These are phyloP conservation scores for Amauroascus verrucosus DNA, from an alignment of 2,329 filamentous ascomycete genomes.

Conservation along the genomic window DNA sequence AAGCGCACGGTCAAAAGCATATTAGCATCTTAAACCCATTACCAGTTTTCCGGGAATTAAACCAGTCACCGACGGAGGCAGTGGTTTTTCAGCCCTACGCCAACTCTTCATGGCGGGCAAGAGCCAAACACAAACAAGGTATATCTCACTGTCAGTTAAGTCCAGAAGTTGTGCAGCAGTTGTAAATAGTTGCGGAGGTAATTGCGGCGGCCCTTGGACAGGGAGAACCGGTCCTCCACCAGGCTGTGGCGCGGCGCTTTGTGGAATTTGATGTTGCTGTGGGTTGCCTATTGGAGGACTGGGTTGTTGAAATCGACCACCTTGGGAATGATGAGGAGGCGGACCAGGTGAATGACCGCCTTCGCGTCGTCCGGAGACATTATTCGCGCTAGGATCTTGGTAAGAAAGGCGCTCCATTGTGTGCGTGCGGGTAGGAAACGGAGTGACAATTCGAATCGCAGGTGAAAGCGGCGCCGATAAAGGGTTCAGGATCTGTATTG, in stretches of 20 bases:
- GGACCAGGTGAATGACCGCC: neutral
- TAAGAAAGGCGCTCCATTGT: slow-evolving; percentile 31
- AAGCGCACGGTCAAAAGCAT: slow-evolving; percentile 17
- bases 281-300: slow-evolving; percentile 19
- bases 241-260: slow-evolving; percentile 4
- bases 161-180: slow-evolving; percentile 92
- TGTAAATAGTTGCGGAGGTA: slow-evolving; percentile 87
- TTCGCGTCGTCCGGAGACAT: slow-evolving; percentile 6
- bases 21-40: neutral
- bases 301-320: slow-evolving; percentile 9
- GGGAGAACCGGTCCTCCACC: slow-evolving; percentile 19
- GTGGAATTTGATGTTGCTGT: slow-evolving; percentile 18
- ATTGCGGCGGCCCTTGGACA: slow-evolving; percentile 33
- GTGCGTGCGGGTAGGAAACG: slow-evolving; percentile 5
- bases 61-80: too few relatives aligned
- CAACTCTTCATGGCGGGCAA: neutral
- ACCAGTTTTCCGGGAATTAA: neutral
- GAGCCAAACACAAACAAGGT: neutral
- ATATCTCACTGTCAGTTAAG: slow-evolving; percentile 74
- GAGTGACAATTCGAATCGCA: neutral
- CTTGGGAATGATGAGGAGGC: slow-evolving; percentile 1
- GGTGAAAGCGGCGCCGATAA: neutral
- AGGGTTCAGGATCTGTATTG: neutral
- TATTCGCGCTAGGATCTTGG: slow-evolving; percentile 23
- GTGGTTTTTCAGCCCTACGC: neutral